These are phyloP conservation scores for Trichophyton benhamiae DNA, from an alignment of 2,329 filamentous ascomycete species.

Conservation along the genomic window DNA sequence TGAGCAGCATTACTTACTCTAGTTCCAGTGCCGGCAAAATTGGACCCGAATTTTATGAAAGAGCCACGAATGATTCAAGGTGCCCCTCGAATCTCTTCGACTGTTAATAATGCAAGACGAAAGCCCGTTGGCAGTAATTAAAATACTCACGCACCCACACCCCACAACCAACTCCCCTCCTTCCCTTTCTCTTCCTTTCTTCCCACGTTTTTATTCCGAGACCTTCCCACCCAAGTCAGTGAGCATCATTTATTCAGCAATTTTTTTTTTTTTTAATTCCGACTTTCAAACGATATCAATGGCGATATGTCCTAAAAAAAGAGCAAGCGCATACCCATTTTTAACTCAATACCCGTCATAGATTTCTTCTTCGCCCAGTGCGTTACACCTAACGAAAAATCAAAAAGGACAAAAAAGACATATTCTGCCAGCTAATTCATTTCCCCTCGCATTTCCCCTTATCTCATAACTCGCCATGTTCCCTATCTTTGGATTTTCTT, in stretches of 20 bases:
- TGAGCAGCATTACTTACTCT: slow-evolving; percentile 20
- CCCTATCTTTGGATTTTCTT: slow-evolving; percentile 5
- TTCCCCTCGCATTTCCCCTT: slow-evolving; percentile 9
- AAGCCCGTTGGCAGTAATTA: slow-evolving; percentile 35
- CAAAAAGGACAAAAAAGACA: slow-evolving; percentile 4
- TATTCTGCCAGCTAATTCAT: neutral
- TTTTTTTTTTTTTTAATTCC: neutral
- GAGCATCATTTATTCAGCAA: neutral
- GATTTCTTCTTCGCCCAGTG: neutral
- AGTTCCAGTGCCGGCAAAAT: slow-evolving; percentile 61
- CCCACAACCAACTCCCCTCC: neutral
- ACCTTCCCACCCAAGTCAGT: neutral
- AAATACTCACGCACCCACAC: slow-evolving; percentile 14
- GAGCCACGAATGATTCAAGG: slow-evolving; percentile 84
- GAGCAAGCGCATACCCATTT: slow-evolving; percentile 11
- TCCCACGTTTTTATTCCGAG: neutral
- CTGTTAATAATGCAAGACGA: slow-evolving; percentile 30
- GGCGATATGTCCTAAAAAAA: slow-evolving; percentile 7
- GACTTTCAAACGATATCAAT: neutral
- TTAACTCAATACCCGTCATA: neutral
- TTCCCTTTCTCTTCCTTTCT: neutral
- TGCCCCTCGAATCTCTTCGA: slow-evolving; percentile 51
- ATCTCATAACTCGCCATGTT: neutral
- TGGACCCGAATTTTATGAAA: slow-evolving; percentile 80
- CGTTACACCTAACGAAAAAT: neutral